Percentiles rank a stretch among this genome's conserved stretches.
phyloP scores from a whole-genome alignment of 2,329 filamentous ascomycete species.

The Plectosphaerella plurivora region DNA sequence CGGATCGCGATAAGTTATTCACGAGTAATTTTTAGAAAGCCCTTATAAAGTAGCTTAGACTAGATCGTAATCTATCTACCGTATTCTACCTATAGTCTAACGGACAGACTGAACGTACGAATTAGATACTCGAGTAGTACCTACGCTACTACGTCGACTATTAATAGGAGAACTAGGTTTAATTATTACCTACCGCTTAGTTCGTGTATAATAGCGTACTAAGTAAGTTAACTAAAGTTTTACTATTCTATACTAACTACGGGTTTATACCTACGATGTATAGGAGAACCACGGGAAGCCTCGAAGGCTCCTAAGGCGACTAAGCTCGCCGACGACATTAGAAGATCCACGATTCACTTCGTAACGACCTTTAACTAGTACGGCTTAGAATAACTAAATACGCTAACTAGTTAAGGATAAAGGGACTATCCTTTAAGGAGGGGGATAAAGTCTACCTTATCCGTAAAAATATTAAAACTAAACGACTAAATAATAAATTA shows the following conservation, averaged over 20 bases:
- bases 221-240: conserved; percentile 3
- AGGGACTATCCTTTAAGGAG: neutral
- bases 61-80: too few species aligned
- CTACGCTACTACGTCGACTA: conserved; percentile 3
- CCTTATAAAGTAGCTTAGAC: too few species aligned
- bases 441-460: neutral
- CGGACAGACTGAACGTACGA: neutral
- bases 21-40: too few species aligned
- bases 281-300: neutral
- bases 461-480: conserved; percentile 1
- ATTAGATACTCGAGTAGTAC: conserved; percentile 6
- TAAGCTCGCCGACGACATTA: neutral
- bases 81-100: too few species aligned
- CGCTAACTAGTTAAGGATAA: neutral
- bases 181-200: conserved; percentile 8
- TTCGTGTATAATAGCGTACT: conserved; percentile 9
- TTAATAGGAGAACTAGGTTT: conserved; percentile 2
- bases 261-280: neutral
- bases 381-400: neutral
- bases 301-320: neutral
- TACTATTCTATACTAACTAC: conserved; percentile 3
- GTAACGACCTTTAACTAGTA: too few species aligned
- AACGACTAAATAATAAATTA: neutral
- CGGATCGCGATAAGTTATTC: too few species aligned
- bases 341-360: neutral